Base-by-base conservation (phyloP, 805 yeast genomes). In the Metschnikowia proteae region DNA sequence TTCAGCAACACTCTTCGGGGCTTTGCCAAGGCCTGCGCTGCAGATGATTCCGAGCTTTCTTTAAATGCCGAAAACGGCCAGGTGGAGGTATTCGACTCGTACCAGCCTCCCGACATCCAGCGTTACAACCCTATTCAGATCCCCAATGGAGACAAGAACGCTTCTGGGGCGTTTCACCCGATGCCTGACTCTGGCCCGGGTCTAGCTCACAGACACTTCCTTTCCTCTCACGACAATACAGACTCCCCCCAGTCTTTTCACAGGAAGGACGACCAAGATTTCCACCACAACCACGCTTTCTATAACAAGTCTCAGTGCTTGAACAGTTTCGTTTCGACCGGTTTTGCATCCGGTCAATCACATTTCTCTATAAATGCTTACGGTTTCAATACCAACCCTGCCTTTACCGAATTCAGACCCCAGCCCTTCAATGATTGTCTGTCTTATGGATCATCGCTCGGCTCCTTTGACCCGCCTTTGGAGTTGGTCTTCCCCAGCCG, bases 31-130 rank as follows among this genome's bases (percentile, higher is more conserved):
- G 52, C 43, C 7, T 70, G 74, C 52, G 75, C 75, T 7, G 75
- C 72, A 5, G 75, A 70, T 46, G 75, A 68, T 51, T 62, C 68
- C 44, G 72, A 68, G 28, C 58, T 67, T 40, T 59, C 63, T 2
- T 53, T 60, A 11, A 38, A 45, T 23, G 64, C 59, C 25, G 57
- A 59, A 27, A 47, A 51, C 40, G 64, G 60, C 42, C 64, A 59
- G 50, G 54, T 62, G 38, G 66, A 62, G 48, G 56, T 59, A 25
- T 59, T 57, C 33, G 61, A 56, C 44, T 42, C 45, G n/a, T 42
- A 28, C 38, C 45, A 10, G 11, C n/a, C 25, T 27, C 38, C 37
- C 17, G 26, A 42, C 38, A 10, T 25, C n/a, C 44, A 41, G 29
- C 44, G 9, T 22, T 42, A 26, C 45, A 34, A 33, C 38, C 26